Evolutionary conservation across 768 basidiomycete species (phyloP), one percentile per base, ranked within the genome.

Genomic region (Phanerodontia chrysosporium): DNA sequence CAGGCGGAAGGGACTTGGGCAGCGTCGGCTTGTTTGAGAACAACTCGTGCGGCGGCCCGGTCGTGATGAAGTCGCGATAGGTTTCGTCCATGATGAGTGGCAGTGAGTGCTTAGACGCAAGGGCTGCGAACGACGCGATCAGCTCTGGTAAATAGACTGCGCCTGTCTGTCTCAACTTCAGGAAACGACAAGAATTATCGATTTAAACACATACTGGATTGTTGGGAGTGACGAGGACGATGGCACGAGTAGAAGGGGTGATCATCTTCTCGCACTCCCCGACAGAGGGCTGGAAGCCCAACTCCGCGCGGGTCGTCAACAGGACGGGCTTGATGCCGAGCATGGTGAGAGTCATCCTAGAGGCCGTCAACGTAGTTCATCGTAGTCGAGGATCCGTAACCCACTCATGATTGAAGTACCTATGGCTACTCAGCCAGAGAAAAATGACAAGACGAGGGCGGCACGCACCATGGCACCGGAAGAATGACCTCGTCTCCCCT

Each of bases 71-170:
- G 68, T 94, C 91, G 13, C 91, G 81, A 71, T 95, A 95, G 1
- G 92, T 94, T 72, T 93, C 91, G 71, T 95, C 92, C n/a, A 95
- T 51, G 36, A 94, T 78, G 24, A 94, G 78, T 0, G 90, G 86
- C 18, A 92, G 65, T 1, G 77, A 74, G 27, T 77, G 69, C 52
- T 78, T 73, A 22, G 66, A 72, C 0, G 90, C 88, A 2, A 94
- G 79, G 0, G 73, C 63, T 1, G 81, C 80, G 63, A 92, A 94
- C 4, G 80, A 72, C 0, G 75, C 69, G 25, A 94, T 70, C 5
- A 90, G 76, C 0, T 70, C 65, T 0, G 82, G 78, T 0, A 86
- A 70, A 64, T 92, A 92, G 0, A 81, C 80, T 0, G 86, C 83
- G 5, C 92, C 92, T 0, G 90, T 92, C 79, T 87, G 57, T 12